Conservation (phyloP, 2,329 filamentous ascomycete genomes). For the Aureobasidium sp. region DNA sequence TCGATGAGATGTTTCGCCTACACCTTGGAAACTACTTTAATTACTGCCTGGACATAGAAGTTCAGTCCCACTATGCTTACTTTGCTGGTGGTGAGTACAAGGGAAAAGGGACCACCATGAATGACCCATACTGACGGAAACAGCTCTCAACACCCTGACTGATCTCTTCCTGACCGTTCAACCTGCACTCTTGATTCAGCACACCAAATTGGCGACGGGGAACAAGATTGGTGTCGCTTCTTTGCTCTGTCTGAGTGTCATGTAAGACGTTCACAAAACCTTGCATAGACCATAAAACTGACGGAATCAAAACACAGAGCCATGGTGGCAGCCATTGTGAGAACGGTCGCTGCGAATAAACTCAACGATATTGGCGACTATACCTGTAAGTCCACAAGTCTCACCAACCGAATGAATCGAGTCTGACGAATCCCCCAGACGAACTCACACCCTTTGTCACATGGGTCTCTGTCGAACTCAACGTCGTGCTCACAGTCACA, state of each 20-base stretch:
- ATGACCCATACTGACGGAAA: slow-evolving; percentile 9
- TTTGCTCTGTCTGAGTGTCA: slow-evolving; percentile 21
- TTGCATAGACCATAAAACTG: neutral
- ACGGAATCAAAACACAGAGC: slow-evolving; percentile 16
- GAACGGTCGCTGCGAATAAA: slow-evolving; percentile 23
- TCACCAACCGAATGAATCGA: neutral
- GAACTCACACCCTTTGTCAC: slow-evolving; percentile 21
- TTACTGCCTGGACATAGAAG: slow-evolving; percentile 17
- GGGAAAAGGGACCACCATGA: neutral
- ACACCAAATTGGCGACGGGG: slow-evolving; percentile 20
- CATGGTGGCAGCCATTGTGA: slow-evolving; percentile 24
- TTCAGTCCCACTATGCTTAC: slow-evolving; percentile 18
- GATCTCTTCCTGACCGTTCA: slow-evolving; percentile 23
- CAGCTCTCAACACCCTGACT: slow-evolving; percentile 23
- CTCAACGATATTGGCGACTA: slow-evolving; percentile 22
- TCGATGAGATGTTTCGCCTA: slow-evolving; percentile 17
- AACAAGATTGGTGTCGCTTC: slow-evolving; percentile 20
- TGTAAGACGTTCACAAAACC: slow-evolving; percentile 12
- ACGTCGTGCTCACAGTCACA: slow-evolving; percentile 27
- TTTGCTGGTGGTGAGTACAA: slow-evolving; percentile 15
- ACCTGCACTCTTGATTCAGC: slow-evolving; percentile 24
- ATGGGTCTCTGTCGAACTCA: slow-evolving; percentile 24
- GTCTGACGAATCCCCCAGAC: neutral
- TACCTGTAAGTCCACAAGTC: slow-evolving; percentile 16
- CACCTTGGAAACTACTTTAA: slow-evolving; percentile 5